These are phyloP conservation scores for Metschnikowia kofuensis DNA, from an alignment of 805 yeast species.

Conservation along the genomic window DNA sequence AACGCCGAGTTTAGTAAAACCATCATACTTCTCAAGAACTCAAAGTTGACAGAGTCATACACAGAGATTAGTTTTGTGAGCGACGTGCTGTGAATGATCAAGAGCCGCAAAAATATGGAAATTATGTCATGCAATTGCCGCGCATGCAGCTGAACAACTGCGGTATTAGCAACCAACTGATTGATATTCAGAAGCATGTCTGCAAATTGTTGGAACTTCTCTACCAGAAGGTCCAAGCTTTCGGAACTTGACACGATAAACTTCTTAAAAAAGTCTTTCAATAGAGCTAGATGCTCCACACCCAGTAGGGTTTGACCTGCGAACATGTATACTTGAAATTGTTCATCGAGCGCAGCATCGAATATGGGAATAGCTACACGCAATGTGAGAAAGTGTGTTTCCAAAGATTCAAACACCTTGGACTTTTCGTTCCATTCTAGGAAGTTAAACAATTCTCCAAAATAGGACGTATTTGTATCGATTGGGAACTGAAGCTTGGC, in stretches of 20 bases:
- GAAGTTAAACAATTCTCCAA: slow-evolving; percentile 39
- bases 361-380: slow-evolving; percentile 10
- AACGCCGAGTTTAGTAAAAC: slow-evolving; percentile 43
- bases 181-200: slow-evolving; percentile 23
- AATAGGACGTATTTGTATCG: slow-evolving; percentile 29
- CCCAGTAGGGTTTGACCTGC: slow-evolving; percentile 1
- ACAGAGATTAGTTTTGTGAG: slow-evolving; percentile 43
- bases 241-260: slow-evolving; percentile 38
- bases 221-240: slow-evolving; percentile 19
- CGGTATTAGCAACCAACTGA: slow-evolving; percentile 12
- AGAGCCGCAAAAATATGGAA: slow-evolving; percentile 49
- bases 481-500: slow-evolving; percentile 26
- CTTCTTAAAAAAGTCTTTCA: slow-evolving; percentile 46
- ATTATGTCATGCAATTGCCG: slow-evolving; percentile 29
- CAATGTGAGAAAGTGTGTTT: slow-evolving; percentile 24
- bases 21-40: slow-evolving; percentile 47
- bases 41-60: slow-evolving; percentile 42
- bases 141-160: slow-evolving; percentile 2
- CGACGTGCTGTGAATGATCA: slow-evolving; percentile 55
- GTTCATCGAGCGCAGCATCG: background rate
- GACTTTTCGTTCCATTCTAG: slow-evolving; percentile 30
- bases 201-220: slow-evolving; percentile 23
- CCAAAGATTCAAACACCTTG: slow-evolving; percentile 26
- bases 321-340: background rate
- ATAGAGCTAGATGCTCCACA: slow-evolving; percentile 32